phyloP scores from a whole-genome alignment of 208 protist species.

The Trypanosoma brucei region DNA sequence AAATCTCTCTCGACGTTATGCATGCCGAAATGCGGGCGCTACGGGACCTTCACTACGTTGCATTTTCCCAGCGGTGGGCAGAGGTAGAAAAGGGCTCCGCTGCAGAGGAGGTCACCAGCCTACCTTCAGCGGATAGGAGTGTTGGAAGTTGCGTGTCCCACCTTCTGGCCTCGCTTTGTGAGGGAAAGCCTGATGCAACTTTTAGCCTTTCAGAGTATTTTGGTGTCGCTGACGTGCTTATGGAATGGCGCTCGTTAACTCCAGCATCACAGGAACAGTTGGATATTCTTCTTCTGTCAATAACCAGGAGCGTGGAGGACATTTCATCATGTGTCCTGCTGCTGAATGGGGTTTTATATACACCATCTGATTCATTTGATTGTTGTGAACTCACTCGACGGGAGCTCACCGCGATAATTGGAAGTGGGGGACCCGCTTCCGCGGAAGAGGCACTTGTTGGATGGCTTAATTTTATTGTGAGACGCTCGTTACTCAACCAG shows the following conservation, averaged over 20 bases:
- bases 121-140: not conserved
- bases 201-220: slow-evolving; percentile 13
- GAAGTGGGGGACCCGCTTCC: not conserved
- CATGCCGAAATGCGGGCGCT: slow-evolving; percentile 24
- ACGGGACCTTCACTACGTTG: slow-evolving; percentile 23
- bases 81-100: not conserved
- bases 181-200: slow-evolving; percentile 6
- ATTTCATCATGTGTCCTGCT: slow-evolving; percentile 14
- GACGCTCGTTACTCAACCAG: slow-evolving; percentile 8
- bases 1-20: slow-evolving; percentile 16
- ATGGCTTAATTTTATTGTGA: slow-evolving; percentile 15
- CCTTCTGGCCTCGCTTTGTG: not conserved
- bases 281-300: slow-evolving; percentile 11
- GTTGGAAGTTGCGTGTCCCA: not conserved
- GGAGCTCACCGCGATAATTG: slow-evolving; percentile 5
- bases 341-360: slow-evolving; percentile 18
- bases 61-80: slow-evolving; percentile 18
- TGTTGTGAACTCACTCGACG: not conserved
- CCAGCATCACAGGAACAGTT: not conserved
- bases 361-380: slow-evolving; percentile 1
- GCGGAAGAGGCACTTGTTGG: slow-evolving; percentile 9
- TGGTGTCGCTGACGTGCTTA: slow-evolving; percentile 23
- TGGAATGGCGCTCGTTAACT: slow-evolving; percentile 26
- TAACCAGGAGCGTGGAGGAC: slow-evolving; percentile 3
- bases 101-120: slow-evolving; percentile 3